Evolutionary conservation across 441 rosid genomes (phyloP).

Genomic region (Bocquillonia castaneifolia): DNA sequence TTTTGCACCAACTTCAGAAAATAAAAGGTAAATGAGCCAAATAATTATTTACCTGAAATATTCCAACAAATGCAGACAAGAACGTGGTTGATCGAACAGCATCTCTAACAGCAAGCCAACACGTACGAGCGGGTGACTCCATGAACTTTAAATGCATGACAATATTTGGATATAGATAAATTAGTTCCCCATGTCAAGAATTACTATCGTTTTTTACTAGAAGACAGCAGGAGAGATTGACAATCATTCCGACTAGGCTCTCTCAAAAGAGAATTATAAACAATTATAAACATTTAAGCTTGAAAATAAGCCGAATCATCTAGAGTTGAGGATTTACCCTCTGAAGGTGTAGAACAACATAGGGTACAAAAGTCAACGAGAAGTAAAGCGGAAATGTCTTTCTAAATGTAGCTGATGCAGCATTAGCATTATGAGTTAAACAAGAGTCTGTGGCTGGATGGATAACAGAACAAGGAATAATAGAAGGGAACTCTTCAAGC

Average conservation of each 20-base stretch:
- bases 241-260: no score
- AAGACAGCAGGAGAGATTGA: no score
- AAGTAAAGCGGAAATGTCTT: conserved; percentile 95
- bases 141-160: conserved; percentile 48
- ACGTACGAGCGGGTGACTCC: conserved; percentile 88
- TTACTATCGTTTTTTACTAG: neutral
- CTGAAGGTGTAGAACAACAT: conserved; percentile 83
- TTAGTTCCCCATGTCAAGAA: conserved; percentile 4
- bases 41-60: conserved; percentile 70
- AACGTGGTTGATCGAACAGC: conserved; percentile 89
- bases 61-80: conserved; percentile 95
- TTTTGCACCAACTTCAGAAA: conserved; percentile 3
- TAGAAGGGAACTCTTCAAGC: conserved; percentile 70
- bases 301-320: neutral
- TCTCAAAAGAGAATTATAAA: no score
- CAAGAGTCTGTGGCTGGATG: conserved; percentile 84
- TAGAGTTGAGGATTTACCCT: conserved; percentile 51
- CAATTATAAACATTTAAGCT: neutral
- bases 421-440: conserved; percentile 72
- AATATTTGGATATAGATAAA: neutral
- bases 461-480: conserved; percentile 85
- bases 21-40: conserved; percentile 9
- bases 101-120: conserved; percentile 82
- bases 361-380: conserved; percentile 94
- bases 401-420: conserved; percentile 86